Evolutionary conservation across 2,329 filamentous ascomycete species (phyloP).

Genomic region (Penicillium brasilianum): DNA sequence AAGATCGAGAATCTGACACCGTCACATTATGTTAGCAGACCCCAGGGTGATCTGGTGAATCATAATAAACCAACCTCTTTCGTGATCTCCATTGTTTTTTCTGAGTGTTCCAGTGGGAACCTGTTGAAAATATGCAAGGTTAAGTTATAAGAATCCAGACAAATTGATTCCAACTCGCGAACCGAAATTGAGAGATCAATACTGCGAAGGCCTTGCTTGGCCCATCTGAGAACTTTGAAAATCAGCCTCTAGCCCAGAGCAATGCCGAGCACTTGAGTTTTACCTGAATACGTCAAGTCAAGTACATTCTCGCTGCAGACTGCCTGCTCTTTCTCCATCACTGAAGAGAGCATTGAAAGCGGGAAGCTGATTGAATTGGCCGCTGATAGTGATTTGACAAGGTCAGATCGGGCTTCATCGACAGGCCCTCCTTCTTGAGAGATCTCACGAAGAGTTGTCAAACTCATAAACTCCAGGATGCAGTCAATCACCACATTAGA

Average conservation of each 20-base stretch:
- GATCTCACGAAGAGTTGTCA: neutral
- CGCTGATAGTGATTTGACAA: neutral
- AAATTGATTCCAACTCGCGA: neutral
- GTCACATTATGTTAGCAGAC: neutral
- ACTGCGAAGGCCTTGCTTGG: neutral
- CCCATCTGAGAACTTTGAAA: neutral
- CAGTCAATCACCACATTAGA: neutral
- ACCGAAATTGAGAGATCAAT: neutral
- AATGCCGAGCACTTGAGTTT: neutral
- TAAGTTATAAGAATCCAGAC: slow-evolving; percentile 1
- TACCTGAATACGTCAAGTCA: neutral
- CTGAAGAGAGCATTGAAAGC: neutral
- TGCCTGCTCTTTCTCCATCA: neutral
- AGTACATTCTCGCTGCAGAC: no score
- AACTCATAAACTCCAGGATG: neutral
- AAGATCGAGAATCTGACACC: neutral
- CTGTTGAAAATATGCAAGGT: neutral
- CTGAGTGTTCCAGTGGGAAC: neutral
- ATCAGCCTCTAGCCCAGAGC: neutral
- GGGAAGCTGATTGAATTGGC: neutral
- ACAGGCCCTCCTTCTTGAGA: neutral
- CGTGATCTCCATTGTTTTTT: neutral
- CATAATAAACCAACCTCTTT: neutral
- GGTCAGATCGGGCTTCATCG: neutral
- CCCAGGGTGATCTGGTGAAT: neutral